Base-by-base conservation (phyloP, 1,284 basidiomycete species). In the Paramarasmius palmivorus region DNA sequence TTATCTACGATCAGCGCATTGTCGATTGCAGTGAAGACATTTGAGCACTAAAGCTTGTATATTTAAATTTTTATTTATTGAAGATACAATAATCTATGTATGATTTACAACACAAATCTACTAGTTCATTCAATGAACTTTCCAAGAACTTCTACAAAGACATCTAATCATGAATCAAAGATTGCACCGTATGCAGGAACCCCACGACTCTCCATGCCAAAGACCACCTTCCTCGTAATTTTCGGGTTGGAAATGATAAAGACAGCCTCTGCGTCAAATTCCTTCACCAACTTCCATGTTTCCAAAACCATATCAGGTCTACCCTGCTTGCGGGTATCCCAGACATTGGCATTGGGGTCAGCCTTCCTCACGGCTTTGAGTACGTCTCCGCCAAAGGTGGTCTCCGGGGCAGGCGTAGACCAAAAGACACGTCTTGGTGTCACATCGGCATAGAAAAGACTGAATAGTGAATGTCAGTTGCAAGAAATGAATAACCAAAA, bases 271-370 rank as follows among this genome's bases (percentile, higher is more conserved):
- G 82, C 82, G 29, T 83, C 66, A 66, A 81, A 83, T 61, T 84
- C 82, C 45, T 73, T 73, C 5, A 82, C 80, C 39, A 84, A 68
- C 25, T 76, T 73, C 56, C 78, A 78, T 3, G 78, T 78, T 41
- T 82, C 64, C 60, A 82, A 81, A 45, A 83, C 78, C 81, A 83
- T 82, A 65, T 83, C 80, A 4, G 82, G 81, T 64, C 81, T 82
- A 17, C 82, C 81, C 58, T 83, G 73, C 37, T 68, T 73, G 38
- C 79, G 78, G 15, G 83, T 84, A 58, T 84, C 81, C 81, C n/a
- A n/a, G n/a, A n/a, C n/a, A n/a, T n/a, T n/a, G n/a, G n/a, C n/a
- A 49, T 37, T n/a, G 46, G n/a, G 4, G 8, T 23, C 10, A 20
- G 19, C 4, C 12, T 25, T 15, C 51, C 17, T 49, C 51, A 42